Conservation (phyloP, 108 stramenopile genomes). For the Parietichytrium sp. region DNA sequence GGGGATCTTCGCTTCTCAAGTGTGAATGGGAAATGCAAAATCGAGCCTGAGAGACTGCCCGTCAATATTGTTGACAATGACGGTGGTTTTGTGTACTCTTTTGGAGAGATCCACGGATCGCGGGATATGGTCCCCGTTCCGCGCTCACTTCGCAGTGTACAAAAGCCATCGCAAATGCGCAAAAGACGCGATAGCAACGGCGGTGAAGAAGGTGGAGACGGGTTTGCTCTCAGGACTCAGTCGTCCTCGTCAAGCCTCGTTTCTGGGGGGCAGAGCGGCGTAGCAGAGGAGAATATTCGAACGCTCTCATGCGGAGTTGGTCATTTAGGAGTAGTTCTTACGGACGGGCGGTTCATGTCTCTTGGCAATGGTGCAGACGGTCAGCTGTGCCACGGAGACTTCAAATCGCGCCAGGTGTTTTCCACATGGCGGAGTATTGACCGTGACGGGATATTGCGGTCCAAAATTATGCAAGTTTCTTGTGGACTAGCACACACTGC, state of each 20-base stretch:
- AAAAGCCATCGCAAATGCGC: no score
- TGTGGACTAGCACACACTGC: slow-evolving; percentile 20
- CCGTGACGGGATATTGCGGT: slow-evolving; percentile 30
- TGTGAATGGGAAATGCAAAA: not conserved
- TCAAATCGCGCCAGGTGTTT: not conserved
- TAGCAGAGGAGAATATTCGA: not conserved
- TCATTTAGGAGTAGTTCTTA: not conserved
- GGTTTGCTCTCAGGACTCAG: no score
- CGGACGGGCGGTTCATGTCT: not conserved
- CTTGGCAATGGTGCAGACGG: not conserved
- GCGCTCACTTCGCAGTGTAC: not conserved
- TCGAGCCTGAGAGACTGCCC: not conserved
- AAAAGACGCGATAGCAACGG: no score
- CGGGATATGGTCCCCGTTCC: not conserved
- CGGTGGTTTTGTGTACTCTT: not conserved
- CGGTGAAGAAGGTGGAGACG: no score
- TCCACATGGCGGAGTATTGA: not conserved
- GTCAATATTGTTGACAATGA: slow-evolving; percentile 31
- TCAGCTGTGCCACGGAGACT: slow-evolving; percentile 24
- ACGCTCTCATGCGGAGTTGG: not conserved
- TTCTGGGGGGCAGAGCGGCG: not conserved
- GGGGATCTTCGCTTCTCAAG: not conserved
- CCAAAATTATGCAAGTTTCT: slow-evolving; percentile 19
- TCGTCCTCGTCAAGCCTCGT: not conserved
- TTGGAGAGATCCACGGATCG: not conserved